phyloP scores from a whole-genome alignment of 768 basidiomycete species.

The Piloderma croceum region DNA sequence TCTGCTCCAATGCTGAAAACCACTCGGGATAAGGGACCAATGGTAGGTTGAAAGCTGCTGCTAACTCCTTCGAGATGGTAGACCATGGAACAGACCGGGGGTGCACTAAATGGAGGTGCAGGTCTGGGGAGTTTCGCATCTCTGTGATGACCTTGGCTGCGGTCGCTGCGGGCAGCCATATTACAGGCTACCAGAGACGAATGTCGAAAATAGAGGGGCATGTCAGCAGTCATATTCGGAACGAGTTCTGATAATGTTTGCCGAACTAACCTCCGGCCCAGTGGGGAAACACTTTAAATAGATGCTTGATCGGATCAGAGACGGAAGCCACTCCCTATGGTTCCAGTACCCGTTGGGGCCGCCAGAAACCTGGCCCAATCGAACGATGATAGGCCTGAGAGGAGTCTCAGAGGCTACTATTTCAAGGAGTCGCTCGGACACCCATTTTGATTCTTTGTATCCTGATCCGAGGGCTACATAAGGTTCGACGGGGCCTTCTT shows the following conservation, averaged over 20 bases:
- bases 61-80: conserved; percentile 10
- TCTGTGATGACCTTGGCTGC: conserved; percentile 22
- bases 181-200: conserved; percentile 8
- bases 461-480: conserved; percentile 18
- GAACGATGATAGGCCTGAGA: conserved; percentile 18
- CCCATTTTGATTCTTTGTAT: conserved; percentile 31
- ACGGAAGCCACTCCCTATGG: conserved; percentile 32
- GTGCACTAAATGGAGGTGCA: conserved; percentile 20
- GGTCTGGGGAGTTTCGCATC: conserved; percentile 9
- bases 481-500: conserved; percentile 4
- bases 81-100: conserved; percentile 19
- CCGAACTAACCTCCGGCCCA: conserved; percentile 10
- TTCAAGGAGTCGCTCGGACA: conserved; percentile 18
- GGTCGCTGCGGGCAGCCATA: conserved; percentile 23
- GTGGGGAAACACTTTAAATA: conserved; percentile 14
- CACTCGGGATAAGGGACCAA: conserved; percentile 22
- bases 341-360: conserved; percentile 29
- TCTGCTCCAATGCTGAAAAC: too few relatives aligned
- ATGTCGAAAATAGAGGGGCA: not conserved
- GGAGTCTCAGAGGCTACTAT: conserved; percentile 11
- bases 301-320: conserved; percentile 21
- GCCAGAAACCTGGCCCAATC: conserved; percentile 33
- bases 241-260: too few relatives aligned
- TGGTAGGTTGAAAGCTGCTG: conserved; percentile 17
- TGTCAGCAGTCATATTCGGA: not conserved